Percentiles rank a stretch among this genome's conserved stretches.
Conservation (phyloP, 257 asterid species). For the Lithospermum erythrorhizon region DNA sequence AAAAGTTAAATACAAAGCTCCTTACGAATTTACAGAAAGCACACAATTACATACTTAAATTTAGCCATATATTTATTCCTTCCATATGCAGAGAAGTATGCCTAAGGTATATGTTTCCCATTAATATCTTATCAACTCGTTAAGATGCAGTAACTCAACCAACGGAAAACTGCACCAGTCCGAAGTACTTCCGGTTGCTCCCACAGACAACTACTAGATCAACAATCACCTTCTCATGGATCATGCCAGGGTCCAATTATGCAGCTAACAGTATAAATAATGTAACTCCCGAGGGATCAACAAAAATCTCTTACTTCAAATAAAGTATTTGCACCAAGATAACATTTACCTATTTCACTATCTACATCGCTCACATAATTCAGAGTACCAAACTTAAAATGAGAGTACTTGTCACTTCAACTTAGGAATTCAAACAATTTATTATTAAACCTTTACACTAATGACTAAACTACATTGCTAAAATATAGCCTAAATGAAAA, state of each 20-base stretch:
- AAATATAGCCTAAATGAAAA: slow-evolving; percentile 6
- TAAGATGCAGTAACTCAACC: background rate
- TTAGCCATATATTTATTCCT: background rate
- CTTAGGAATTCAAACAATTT: too few species aligned
- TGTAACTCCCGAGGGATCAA: background rate
- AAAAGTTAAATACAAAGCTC: too few species aligned
- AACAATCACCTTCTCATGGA: background rate
- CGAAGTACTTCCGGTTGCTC: background rate
- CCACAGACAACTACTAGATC: background rate
- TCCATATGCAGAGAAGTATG: background rate
- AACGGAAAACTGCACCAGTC: background rate
- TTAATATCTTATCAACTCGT: background rate
- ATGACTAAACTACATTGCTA: background rate
- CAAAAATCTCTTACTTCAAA: background rate
- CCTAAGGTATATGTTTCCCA: background rate
- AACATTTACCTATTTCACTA: background rate
- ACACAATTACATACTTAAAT: too few species aligned
- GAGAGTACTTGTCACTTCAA: too few species aligned
- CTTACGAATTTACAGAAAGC: too few species aligned
- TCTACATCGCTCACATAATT: background rate
- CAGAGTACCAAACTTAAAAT: background rate
- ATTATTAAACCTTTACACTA: too few species aligned
- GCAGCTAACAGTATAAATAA: too few species aligned
- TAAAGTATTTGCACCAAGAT: background rate
- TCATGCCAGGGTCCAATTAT: background rate